phyloP scores from a whole-genome alignment of 1,284 basidiomycete genomes.

The Lignosus rhinocerotis region DNA sequence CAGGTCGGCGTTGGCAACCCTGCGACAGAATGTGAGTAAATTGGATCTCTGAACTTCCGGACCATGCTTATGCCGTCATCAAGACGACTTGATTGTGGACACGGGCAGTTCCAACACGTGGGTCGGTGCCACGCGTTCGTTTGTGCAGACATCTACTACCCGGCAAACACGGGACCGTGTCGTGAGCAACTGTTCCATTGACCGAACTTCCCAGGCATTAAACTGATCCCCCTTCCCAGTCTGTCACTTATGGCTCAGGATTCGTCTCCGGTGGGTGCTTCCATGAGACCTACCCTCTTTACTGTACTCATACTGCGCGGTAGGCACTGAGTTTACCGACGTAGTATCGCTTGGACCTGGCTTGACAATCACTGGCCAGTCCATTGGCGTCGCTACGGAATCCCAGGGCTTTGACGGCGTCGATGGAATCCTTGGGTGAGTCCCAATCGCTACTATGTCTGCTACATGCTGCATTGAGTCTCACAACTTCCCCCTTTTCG shows the following conservation, averaged over 20 bases:
- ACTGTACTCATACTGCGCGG: background rate
- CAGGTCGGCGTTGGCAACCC: constrained; percentile 38
- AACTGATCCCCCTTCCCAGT: background rate
- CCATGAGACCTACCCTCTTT: too few species aligned
- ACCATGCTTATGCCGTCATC: background rate
- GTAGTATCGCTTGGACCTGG: constrained; percentile 34
- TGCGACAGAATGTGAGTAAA: constrained; percentile 34
- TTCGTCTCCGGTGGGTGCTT: background rate
- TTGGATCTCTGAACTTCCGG: background rate
- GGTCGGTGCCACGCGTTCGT: constrained; percentile 56
- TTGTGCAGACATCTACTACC: constrained; percentile 51
- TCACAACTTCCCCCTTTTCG: constrained; percentile 9
- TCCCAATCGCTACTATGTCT: background rate
- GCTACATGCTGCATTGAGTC: background rate
- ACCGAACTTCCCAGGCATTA: background rate
- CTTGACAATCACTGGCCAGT: constrained; percentile 43
- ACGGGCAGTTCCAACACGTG: constrained; percentile 60
- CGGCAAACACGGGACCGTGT: constrained; percentile 32
- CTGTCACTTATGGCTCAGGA: constrained; percentile 1
- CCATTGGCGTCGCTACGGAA: constrained; percentile 55
- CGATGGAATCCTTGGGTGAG: constrained; percentile 55
- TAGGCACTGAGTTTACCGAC: constrained; percentile 47
- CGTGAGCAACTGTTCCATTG: constrained; percentile 36
- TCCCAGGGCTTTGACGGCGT: constrained; percentile 42
- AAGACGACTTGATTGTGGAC: constrained; percentile 34